phyloP scores from a whole-genome alignment of 768 basidiomycete species.

The Tulasnella sp. region DNA sequence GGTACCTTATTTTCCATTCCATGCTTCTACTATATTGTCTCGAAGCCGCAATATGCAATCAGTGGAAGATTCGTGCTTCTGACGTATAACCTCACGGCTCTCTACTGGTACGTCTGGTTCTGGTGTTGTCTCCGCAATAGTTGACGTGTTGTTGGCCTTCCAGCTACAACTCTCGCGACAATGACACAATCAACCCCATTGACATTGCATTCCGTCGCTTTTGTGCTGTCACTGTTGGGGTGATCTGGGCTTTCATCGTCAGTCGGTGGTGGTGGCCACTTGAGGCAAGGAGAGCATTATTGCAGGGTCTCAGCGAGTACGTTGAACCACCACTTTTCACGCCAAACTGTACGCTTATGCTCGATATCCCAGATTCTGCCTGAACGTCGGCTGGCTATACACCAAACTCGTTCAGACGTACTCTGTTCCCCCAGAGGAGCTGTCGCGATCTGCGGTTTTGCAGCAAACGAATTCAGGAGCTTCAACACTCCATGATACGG shows the following conservation, averaged over 20 bases:
- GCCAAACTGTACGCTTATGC: background rate
- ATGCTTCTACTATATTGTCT: conserved; percentile 84
- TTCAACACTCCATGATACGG: conserved; percentile 7
- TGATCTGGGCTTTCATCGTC: conserved; percentile 78
- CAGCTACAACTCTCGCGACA: conserved; percentile 70
- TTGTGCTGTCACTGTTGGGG: conserved; percentile 69
- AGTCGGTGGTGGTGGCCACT: conserved; percentile 93
- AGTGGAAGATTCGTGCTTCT: conserved; percentile 70
- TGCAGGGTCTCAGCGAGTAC: conserved; percentile 76
- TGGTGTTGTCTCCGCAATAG: conserved; percentile 1
- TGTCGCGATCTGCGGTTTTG: conserved; percentile 7
- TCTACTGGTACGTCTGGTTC: conserved; percentile 30
- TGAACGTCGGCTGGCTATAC: conserved; percentile 92
- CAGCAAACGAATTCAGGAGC: background rate
- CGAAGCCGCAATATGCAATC: conserved; percentile 60
- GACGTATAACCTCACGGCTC: conserved; percentile 80
- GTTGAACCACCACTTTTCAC: conserved; percentile 22
- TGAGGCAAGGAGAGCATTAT: conserved; percentile 80
- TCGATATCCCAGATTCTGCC: conserved; percentile 53
- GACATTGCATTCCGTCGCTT: conserved; percentile 68
- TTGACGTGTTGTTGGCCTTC: conserved; percentile 27
- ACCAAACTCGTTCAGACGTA: conserved; percentile 82
- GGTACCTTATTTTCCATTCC: conserved; percentile 87
- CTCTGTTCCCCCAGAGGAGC: conserved; percentile 46
- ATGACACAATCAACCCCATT: conserved; percentile 43